Percentiles rank a stretch among this genome's conserved stretches.
phyloP scores from a whole-genome alignment of 2,329 filamentous ascomycete genomes.

The Xylaria sp. region DNA sequence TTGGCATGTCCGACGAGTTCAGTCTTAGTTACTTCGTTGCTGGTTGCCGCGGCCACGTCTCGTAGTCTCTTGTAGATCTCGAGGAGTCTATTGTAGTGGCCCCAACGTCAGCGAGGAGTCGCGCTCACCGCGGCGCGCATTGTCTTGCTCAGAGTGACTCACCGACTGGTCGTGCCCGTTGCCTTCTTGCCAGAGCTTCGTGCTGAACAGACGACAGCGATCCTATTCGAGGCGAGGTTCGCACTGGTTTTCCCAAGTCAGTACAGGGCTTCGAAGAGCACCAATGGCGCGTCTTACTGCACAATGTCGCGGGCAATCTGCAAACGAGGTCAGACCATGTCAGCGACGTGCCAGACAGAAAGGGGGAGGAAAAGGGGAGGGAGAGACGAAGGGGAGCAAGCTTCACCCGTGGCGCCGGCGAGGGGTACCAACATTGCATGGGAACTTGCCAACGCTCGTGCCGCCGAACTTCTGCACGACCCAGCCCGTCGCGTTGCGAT shows the following conservation, averaged over 20 bases:
- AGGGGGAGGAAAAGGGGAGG: neutral
- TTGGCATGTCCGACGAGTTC: conserved; percentile 73
- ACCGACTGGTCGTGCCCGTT: conserved; percentile 95
- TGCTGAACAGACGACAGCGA: conserved; percentile 95
- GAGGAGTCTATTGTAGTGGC: conserved; percentile 59
- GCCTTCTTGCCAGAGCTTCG: conserved; percentile 93
- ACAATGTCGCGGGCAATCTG: conserved; percentile 77
- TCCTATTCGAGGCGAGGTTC: conserved; percentile 73
- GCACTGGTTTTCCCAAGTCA: conserved; percentile 56
- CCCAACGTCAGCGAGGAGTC: conserved; percentile 29
- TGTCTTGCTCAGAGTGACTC: conserved; percentile 56
- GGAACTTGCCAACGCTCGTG: conserved; percentile 95
- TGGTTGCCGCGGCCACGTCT: conserved; percentile 63
- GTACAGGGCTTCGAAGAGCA: conserved; percentile 25
- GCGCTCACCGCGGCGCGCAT: neutral
- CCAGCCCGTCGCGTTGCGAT: conserved; percentile 67
- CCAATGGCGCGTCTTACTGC: conserved; percentile 56
- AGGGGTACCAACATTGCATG: conserved; percentile 68
- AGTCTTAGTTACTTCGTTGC: conserved; percentile 63
- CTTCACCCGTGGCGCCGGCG: conserved; percentile 26
- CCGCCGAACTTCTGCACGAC: conserved; percentile 95
- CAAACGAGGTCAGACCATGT: conserved; percentile 33
- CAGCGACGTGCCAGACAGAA: conserved; percentile 18
- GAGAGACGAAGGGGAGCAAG: neutral
- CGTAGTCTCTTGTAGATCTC: conserved; percentile 70